These are phyloP conservation scores for Colletotrichum graminicola DNA, from an alignment of 2,329 filamentous ascomycete genomes.

Conservation along the genomic window DNA sequence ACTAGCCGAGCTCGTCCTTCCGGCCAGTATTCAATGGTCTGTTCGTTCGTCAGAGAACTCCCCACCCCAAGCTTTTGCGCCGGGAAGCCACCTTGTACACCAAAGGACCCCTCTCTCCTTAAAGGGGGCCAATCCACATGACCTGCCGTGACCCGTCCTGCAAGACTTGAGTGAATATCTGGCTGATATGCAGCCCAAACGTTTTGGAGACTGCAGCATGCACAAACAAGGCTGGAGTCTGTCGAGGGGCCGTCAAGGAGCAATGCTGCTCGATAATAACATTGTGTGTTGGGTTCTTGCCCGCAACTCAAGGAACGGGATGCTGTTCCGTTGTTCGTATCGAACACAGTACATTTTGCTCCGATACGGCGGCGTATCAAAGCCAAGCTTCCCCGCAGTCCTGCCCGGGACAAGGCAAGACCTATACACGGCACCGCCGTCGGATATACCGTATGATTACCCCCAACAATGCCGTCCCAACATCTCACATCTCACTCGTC, in stretches of 20 bases:
- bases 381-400: constrained; percentile 31
- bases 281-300: constrained; percentile 1
- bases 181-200: constrained; percentile 41
- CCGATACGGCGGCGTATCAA: constrained; percentile 34
- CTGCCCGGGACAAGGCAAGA: constrained; percentile 33
- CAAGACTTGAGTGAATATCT: constrained; percentile 36
- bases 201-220: constrained; percentile 35
- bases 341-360: constrained; percentile 31
- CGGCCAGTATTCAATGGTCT: constrained; percentile 34
- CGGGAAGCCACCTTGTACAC: constrained; percentile 31
- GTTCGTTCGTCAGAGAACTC: constrained; percentile 39
- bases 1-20: constrained; percentile 32
- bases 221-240: constrained; percentile 23
- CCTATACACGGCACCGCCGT: constrained; percentile 23
- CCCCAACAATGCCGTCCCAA: constrained; percentile 34
- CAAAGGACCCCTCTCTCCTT: constrained; percentile 26
- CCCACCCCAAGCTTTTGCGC: constrained; percentile 31
- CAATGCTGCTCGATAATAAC: constrained; percentile 5
- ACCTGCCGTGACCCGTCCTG: constrained; percentile 29
- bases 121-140: constrained; percentile 30
- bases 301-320: constrained; percentile 7
- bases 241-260: neutral
- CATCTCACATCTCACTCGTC: constrained; percentile 3
- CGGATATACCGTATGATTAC: constrained; percentile 34
- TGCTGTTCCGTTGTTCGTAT: constrained; percentile 36